Conservation (phyloP, 2,329 filamentous ascomycete species). For the Bipolaris victoriae region DNA sequence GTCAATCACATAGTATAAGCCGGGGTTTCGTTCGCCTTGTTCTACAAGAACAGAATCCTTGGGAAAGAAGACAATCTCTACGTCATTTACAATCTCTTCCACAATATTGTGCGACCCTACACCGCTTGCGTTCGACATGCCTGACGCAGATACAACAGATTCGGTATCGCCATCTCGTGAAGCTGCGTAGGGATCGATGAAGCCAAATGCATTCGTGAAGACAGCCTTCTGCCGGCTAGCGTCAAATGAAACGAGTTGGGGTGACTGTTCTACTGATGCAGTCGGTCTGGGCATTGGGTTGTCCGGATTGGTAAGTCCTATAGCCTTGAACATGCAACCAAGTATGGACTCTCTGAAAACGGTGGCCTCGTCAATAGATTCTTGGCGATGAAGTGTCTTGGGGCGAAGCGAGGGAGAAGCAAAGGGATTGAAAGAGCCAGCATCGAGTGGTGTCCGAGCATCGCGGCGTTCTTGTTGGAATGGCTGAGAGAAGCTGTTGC, state of each 20-base stretch:
- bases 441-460: slow-evolving; percentile 53
- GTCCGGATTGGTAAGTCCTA: slow-evolving; percentile 76
- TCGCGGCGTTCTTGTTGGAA: slow-evolving; percentile 54
- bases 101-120: slow-evolving; percentile 69
- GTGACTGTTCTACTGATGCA: slow-evolving; percentile 81
- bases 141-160: slow-evolving; percentile 68
- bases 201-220: slow-evolving; percentile 87
- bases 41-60: slow-evolving; percentile 94
- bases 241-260: slow-evolving; percentile 82
- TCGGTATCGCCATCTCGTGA: slow-evolving; percentile 84
- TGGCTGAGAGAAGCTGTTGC: slow-evolving; percentile 57
- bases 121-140: slow-evolving; percentile 57
- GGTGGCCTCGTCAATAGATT: slow-evolving; percentile 85
- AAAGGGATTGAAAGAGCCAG: slow-evolving; percentile 52
- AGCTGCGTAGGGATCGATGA: slow-evolving; percentile 83
- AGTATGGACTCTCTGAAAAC: slow-evolving; percentile 88
- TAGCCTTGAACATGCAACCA: slow-evolving; percentile 93
- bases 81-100: slow-evolving; percentile 85
- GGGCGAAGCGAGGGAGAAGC: slow-evolving; percentile 39
- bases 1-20: slow-evolving; percentile 96
- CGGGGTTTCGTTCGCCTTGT: slow-evolving; percentile 95
- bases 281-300: slow-evolving; percentile 66
- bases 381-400: slow-evolving; percentile 68
- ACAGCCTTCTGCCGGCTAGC: slow-evolving; percentile 78
- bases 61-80: slow-evolving; percentile 97